These are phyloP conservation scores for Alloteropsis semialata DNA, from an alignment of 176 grass and related monocot genomes.

Conservation along the genomic window DNA sequence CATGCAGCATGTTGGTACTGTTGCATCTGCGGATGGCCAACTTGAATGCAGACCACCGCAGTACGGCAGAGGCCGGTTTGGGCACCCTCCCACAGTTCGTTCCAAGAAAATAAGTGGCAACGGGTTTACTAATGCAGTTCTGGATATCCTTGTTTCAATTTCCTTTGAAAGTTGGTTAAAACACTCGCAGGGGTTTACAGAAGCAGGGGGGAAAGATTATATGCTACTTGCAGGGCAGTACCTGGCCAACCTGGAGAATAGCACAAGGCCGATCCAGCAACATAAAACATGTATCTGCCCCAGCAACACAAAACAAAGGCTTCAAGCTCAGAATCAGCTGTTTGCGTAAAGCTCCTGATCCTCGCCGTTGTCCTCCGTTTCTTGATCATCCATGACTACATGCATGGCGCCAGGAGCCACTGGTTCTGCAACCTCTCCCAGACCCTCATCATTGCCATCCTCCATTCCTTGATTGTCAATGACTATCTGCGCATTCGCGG, in stretches of 20 bases:
- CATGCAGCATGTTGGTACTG: not conserved
- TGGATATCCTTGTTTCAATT: not conserved
- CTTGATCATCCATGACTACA: not conserved
- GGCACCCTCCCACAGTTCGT: too few relatives aligned
- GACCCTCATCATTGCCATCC: not conserved
- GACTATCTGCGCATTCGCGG: not conserved
- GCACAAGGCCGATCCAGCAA: not conserved
- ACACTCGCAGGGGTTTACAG: not conserved
- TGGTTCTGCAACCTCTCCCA: constrained; percentile 15
- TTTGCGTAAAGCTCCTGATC: constrained; percentile 20
- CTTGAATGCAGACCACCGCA: too few relatives aligned
- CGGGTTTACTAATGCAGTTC: not conserved
- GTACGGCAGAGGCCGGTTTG: too few relatives aligned
- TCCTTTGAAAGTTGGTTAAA: not conserved
- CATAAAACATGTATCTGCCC: constrained; percentile 1
- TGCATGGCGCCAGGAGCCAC: not conserved
- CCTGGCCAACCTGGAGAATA: not conserved
- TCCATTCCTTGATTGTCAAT: not conserved
- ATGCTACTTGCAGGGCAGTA: not conserved
- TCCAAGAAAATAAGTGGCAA: not conserved
- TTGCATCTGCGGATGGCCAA: not conserved
- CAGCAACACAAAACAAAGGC: not conserved
- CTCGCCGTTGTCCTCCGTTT: constrained; percentile 23
- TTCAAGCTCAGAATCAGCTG: not conserved
- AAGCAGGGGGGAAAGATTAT: not conserved